Evolutionary conservation across 2,329 filamentous ascomycete genomes (phyloP).

Genomic region (Monosporascus sp.): DNA sequence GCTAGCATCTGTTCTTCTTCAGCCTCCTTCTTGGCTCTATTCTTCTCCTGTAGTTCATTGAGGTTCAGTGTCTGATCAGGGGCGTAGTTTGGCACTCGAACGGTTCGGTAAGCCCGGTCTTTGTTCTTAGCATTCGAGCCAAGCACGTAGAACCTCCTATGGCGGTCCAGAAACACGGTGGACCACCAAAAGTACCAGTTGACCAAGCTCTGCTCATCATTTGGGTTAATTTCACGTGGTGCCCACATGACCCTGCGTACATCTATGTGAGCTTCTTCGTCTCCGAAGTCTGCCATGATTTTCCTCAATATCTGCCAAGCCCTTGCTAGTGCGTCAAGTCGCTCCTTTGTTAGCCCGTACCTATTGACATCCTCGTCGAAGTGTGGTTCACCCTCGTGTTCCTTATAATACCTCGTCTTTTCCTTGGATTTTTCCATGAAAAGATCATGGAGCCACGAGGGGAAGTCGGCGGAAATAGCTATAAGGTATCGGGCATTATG

Average conservation of each 20-base stretch:
- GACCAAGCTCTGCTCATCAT: slow-evolving; percentile 57
- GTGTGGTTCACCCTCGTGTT: slow-evolving; percentile 11
- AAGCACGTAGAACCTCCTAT: slow-evolving; percentile 50
- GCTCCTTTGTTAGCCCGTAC: slow-evolving; percentile 9
- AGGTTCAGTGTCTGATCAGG: slow-evolving; percentile 29
- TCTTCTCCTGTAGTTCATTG: slow-evolving; percentile 16
- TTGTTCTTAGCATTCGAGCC: slow-evolving; percentile 35
- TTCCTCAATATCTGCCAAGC: slow-evolving; percentile 21
- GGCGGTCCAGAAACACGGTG: slow-evolving; percentile 40
- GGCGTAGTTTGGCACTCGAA: slow-evolving; percentile 33
- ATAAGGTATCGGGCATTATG: slow-evolving; percentile 23
- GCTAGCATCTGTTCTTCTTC: neutral
- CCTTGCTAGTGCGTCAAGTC: slow-evolving; percentile 15
- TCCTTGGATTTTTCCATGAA: slow-evolving; percentile 24
- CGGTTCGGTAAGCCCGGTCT: slow-evolving; percentile 20
- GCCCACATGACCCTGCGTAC: slow-evolving; percentile 38
- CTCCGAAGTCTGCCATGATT: slow-evolving; percentile 20
- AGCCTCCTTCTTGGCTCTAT: neutral
- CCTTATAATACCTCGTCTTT: slow-evolving; percentile 2
- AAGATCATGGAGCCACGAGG: slow-evolving; percentile 29
- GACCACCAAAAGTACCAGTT: slow-evolving; percentile 61
- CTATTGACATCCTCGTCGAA: slow-evolving; percentile 8
- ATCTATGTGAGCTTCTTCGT: slow-evolving; percentile 28
- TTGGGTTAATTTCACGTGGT: slow-evolving; percentile 42
- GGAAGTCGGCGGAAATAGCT: slow-evolving; percentile 30